phyloP scores from a whole-genome alignment of 768 basidiomycete genomes.

The Russula abietina region DNA sequence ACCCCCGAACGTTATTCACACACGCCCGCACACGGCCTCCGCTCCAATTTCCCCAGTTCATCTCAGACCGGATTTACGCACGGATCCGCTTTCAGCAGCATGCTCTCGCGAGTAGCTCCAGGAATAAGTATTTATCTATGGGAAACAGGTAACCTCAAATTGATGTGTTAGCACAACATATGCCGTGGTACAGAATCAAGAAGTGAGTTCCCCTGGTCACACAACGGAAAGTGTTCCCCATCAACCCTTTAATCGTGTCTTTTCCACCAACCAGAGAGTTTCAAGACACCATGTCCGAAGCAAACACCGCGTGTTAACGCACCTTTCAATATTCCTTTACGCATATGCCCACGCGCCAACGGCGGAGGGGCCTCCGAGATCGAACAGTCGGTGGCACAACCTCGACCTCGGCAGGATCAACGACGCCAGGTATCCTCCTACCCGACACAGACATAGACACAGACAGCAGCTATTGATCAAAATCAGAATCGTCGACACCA shows the following conservation, averaged over 20 bases:
- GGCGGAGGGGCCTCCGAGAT: neutral
- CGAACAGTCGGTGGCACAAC: neutral
- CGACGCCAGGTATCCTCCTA: conserved; percentile 14
- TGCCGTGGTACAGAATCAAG: neutral
- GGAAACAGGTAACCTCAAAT: neutral
- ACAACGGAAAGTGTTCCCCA: neutral
- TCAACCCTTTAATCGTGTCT: neutral
- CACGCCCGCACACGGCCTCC: neutral
- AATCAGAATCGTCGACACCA: neutral
- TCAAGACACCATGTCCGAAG: neutral
- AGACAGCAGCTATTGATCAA: neutral
- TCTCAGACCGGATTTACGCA: conserved; percentile 13
- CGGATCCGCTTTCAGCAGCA: conserved; percentile 3
- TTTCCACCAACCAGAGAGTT: neutral
- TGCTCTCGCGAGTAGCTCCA: neutral
- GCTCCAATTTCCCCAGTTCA: neutral
- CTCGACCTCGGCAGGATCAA: neutral
- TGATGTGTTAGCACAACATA: conserved; percentile 8
- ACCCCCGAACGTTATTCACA: neutral
- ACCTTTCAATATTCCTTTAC: too few relatives aligned
- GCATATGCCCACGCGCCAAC: neutral
- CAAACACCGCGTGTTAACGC: neutral
- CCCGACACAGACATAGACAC: neutral
- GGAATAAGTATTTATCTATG: neutral
- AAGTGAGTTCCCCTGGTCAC: neutral